Percentiles rank a stretch among this genome's conserved stretches.
Evolutionary conservation across 768 basidiomycete species (phyloP).

Genomic region (Suillus fuscotomentosus): DNA sequence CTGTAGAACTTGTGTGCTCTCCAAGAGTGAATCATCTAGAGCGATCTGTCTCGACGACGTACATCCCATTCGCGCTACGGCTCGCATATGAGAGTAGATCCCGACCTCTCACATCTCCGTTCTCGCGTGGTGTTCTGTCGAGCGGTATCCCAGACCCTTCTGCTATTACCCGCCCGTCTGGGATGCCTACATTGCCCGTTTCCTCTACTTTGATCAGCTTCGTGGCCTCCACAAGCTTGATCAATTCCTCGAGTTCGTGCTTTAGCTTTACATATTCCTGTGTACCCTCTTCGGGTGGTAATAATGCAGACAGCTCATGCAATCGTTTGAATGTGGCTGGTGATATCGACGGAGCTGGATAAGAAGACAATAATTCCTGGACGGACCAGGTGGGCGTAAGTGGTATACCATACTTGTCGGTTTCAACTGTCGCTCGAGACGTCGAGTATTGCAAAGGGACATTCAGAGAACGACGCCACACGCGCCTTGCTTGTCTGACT

Average conservation of each 20-base stretch:
- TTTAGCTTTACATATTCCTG: conserved; percentile 50
- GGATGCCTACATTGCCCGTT: conserved; percentile 28
- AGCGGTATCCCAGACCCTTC: conserved; percentile 36
- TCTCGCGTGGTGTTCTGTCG: conserved; percentile 11
- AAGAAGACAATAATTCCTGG: conserved; percentile 71
- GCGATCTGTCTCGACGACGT: conserved; percentile 55
- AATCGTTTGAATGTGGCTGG: conserved; percentile 58
- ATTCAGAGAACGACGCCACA: background rate
- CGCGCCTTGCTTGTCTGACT: conserved; percentile 4
- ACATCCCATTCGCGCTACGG: conserved; percentile 48
- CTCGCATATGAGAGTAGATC: conserved; percentile 51
- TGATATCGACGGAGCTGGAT: conserved; percentile 64
- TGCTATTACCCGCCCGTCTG: conserved; percentile 44
- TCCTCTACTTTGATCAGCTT: conserved; percentile 50
- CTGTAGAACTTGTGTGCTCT: background rate
- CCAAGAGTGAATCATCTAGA: conserved; percentile 14
- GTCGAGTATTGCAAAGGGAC: background rate
- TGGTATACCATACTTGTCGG: conserved; percentile 66
- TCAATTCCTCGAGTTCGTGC: conserved; percentile 63
- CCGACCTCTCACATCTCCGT: conserved; percentile 35
- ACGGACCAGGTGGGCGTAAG: conserved; percentile 77
- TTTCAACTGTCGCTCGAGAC: conserved; percentile 22
- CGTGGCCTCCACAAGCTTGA: conserved; percentile 80
- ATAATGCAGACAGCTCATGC: conserved; percentile 71
- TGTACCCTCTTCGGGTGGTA: conserved; percentile 61